These are phyloP conservation scores for Lactuca sativa DNA, from an alignment of 129 eudicot species.

Conservation along the genomic window DNA sequence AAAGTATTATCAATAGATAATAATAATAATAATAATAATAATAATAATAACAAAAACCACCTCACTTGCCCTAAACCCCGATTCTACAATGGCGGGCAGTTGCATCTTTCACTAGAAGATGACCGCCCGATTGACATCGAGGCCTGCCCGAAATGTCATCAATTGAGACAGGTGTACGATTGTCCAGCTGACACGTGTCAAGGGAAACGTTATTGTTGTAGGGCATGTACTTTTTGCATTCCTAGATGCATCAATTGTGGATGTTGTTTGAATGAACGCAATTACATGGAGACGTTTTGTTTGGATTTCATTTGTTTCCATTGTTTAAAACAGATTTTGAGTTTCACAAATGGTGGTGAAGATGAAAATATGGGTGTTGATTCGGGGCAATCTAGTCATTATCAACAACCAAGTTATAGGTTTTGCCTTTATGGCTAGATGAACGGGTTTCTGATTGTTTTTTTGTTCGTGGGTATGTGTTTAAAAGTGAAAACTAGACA, in stretches of 20 bases:
- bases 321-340: conserved; percentile 36
- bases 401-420: conserved; percentile 42
- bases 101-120: conserved; percentile 61
- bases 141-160: conserved; percentile 65
- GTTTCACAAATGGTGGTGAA: conserved; percentile 32
- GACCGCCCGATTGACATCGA: conserved; percentile 73
- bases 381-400: conserved; percentile 12
- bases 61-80: conserved; percentile 42
- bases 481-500: conserved; percentile 15
- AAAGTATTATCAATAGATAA: conserved; percentile 27
- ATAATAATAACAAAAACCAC: conserved; percentile 22
- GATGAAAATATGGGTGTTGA: conserved; percentile 19
- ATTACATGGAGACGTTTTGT: conserved; percentile 52
- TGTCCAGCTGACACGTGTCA: conserved; percentile 59
- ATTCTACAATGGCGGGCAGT: conserved; percentile 43
- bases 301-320: conserved; percentile 46
- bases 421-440: conserved; percentile 48
- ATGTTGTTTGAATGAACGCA: conserved; percentile 50
- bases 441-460: conserved; percentile 13
- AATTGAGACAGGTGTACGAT: conserved; percentile 54
- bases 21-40: conserved; percentile 18
- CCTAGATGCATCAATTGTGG: conserved; percentile 62
- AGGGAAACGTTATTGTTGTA: conserved; percentile 38
- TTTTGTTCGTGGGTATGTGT: conserved; percentile 13
- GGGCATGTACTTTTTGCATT: conserved; percentile 61